Evolutionary conservation across 2,329 filamentous ascomycete species (phyloP).

Genomic region (Claviceps purpurea): DNA sequence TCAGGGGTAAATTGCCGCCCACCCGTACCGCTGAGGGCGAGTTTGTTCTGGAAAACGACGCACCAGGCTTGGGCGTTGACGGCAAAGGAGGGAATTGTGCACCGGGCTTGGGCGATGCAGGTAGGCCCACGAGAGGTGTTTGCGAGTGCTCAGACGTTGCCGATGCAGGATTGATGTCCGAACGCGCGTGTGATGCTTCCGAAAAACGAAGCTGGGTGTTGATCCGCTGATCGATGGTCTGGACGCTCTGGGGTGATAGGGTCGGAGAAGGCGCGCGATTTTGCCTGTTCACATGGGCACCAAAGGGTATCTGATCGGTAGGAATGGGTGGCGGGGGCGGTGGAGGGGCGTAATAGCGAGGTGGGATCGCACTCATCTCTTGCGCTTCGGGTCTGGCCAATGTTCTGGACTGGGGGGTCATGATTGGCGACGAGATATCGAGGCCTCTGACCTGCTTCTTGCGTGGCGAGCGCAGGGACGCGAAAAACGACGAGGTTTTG

Average conservation of each 20-base stretch:
- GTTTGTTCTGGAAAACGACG: constrained; percentile 35
- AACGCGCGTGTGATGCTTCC: constrained; percentile 23
- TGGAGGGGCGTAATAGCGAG: constrained; percentile 43
- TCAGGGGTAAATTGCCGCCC: constrained; percentile 43
- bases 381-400: constrained; percentile 42
- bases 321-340: constrained; percentile 46
- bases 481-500: constrained; percentile 44
- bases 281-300: constrained; percentile 12
- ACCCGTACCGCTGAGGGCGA: constrained; percentile 42
- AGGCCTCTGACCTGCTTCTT: constrained; percentile 39
- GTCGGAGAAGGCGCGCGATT: constrained; percentile 16
- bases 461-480: constrained; percentile 46
- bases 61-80: constrained; percentile 36
- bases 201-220: constrained; percentile 23
- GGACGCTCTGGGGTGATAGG: constrained; percentile 26
- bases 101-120: constrained; percentile 27
- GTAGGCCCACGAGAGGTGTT: constrained; percentile 37
- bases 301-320: constrained; percentile 28
- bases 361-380: constrained; percentile 45
- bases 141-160: constrained; percentile 39
- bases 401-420: constrained; percentile 47
- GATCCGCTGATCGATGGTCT: constrained; percentile 44
- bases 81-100: constrained; percentile 26
- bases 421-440: constrained; percentile 51
- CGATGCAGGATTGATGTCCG: constrained; percentile 36